Percentiles rank a stretch among this genome's conserved stretches.
These are phyloP conservation scores for Russula sp. DNA, from an alignment of 768 basidiomycete genomes.

Conservation along the genomic window DNA sequence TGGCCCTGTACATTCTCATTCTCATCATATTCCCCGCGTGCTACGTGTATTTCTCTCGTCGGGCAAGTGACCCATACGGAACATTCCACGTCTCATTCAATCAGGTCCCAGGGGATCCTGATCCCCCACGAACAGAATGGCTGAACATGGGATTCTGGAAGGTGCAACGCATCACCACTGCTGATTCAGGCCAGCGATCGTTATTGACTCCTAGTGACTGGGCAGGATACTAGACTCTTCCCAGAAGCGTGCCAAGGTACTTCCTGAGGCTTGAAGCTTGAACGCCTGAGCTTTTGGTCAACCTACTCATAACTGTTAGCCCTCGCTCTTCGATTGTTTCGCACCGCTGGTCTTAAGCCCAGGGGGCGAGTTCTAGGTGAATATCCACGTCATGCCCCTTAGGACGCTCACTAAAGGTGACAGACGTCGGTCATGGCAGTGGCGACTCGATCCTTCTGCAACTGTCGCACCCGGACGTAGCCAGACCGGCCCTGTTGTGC, in stretches of 20 bases:
- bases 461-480: slow-evolving; percentile 40
- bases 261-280: not conserved
- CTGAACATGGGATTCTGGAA: slow-evolving; percentile 69
- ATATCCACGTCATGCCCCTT: slow-evolving; percentile 6
- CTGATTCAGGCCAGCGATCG: too few relatives aligned
- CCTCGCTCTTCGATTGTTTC: slow-evolving; percentile 48
- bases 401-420: not conserved
- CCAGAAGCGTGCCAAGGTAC: slow-evolving; percentile 58
- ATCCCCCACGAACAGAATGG: slow-evolving; percentile 53
- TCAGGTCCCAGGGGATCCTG: slow-evolving; percentile 33
- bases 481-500: slow-evolving; percentile 42
- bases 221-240: slow-evolving; percentile 43
- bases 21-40: not conserved
- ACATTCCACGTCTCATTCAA: slow-evolving; percentile 54
- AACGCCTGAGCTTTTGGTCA: not conserved
- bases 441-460: slow-evolving; percentile 61
- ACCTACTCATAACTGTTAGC: slow-evolving; percentile 28
- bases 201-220: not conserved
- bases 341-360: slow-evolving; percentile 36
- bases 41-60: slow-evolving; percentile 2
- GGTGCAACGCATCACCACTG: slow-evolving; percentile 32
- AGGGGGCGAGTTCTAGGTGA: slow-evolving; percentile 51
- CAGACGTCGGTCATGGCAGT: slow-evolving; percentile 65
- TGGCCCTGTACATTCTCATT: not conserved
- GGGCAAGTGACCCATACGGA: slow-evolving; percentile 45